These are phyloP conservation scores for Cercospora sojina DNA, from an alignment of 2,329 filamentous ascomycete genomes.

Conservation along the genomic window DNA sequence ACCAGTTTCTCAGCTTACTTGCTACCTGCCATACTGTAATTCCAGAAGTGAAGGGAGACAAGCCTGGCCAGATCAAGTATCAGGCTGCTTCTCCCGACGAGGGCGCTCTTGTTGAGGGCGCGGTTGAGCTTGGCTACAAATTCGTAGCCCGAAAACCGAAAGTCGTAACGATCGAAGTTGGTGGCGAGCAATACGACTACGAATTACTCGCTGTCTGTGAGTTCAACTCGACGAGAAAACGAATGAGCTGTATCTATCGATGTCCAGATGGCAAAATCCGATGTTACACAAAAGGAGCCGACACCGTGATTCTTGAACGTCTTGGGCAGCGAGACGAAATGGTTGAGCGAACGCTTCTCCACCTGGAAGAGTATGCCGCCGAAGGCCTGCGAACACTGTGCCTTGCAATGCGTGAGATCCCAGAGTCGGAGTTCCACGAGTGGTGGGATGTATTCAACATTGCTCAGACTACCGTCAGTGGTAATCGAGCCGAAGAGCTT, in stretches of 20 bases:
- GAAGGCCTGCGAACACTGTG: conserved; percentile 94
- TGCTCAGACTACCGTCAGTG: conserved; percentile 84
- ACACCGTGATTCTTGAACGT: conserved; percentile 94
- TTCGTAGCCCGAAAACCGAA: conserved; percentile 89
- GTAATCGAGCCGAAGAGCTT: conserved; percentile 88
- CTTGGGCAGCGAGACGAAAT: conserved; percentile 75
- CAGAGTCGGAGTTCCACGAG: conserved; percentile 82
- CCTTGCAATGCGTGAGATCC: conserved; percentile 87
- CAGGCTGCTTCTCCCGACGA: conserved; percentile 97
- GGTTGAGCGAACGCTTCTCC: conserved; percentile 84
- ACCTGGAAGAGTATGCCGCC: conserved; percentile 97
- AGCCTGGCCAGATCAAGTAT: conserved; percentile 83
- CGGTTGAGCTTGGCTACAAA: conserved; percentile 78
- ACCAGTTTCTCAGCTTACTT: conserved; percentile 85
- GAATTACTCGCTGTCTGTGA: conserved; percentile 95
- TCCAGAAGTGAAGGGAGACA: conserved; percentile 78
- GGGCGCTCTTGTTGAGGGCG: conserved; percentile 92
- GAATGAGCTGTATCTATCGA: conserved; percentile 96
- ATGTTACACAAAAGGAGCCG: conserved; percentile 92
- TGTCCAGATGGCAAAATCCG: conserved; percentile 94
- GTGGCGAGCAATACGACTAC: conserved; percentile 73
- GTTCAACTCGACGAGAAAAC: conserved; percentile 95
- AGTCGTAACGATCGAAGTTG: conserved; percentile 78
- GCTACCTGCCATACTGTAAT: conserved; percentile 97
- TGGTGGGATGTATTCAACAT: conserved; percentile 86